Percentiles rank a stretch among this genome's conserved stretches.
These are phyloP conservation scores for Colletotrichum acutatum DNA, from an alignment of 2,329 filamentous ascomycete genomes.

Conservation along the genomic window DNA sequence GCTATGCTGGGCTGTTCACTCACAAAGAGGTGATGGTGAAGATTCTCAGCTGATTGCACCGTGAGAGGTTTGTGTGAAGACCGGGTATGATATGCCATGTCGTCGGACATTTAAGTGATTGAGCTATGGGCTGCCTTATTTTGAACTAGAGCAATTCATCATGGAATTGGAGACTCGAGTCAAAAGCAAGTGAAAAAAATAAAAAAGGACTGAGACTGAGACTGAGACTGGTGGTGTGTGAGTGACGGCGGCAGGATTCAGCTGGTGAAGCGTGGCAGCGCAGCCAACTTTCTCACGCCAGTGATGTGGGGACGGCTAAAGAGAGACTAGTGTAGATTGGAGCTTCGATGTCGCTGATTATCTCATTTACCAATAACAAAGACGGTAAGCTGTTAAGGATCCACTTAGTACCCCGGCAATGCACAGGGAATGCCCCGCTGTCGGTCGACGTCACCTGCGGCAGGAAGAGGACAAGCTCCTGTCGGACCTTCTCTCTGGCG, in stretches of 20 bases:
- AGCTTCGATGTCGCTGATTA: background rate
- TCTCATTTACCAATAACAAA: rapidly evolving
- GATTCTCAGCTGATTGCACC: background rate
- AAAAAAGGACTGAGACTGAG: background rate
- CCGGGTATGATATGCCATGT: too few species aligned
- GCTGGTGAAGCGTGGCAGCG: conserved; percentile 14
- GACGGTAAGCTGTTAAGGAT: background rate
- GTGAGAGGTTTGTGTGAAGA: too few species aligned
- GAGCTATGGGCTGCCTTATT: background rate
- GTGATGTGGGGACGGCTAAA: background rate
- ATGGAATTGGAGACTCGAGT: background rate
- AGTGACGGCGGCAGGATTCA: background rate
- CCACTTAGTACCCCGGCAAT: background rate
- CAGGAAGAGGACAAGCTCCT: conserved; percentile 1
- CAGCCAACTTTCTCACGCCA: conserved; percentile 19
- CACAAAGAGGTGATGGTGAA: background rate
- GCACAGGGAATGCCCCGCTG: conserved; percentile 6
- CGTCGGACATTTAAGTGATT: too few species aligned
- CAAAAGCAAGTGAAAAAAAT: background rate
- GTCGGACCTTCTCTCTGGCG: background rate
- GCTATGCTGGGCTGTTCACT: background rate
- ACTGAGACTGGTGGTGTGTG: background rate
- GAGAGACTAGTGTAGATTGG: background rate
- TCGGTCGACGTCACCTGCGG: conserved; percentile 25
- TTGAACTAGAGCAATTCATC: background rate